These are phyloP conservation scores for Trypanosoma theileri DNA, from an alignment of 208 protist genomes.

Conservation along the genomic window DNA sequence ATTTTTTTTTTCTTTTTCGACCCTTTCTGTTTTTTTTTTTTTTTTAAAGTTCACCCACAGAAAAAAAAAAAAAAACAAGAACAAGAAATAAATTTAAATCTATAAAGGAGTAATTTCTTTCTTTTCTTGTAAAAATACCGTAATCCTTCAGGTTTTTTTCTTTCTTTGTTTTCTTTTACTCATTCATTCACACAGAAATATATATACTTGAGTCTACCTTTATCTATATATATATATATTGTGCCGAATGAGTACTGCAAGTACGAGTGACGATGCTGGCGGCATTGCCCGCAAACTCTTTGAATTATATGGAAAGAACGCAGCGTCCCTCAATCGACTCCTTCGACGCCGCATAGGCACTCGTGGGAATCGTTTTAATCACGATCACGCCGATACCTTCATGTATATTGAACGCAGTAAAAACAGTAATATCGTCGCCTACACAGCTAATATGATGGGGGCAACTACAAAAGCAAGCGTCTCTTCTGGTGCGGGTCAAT, in stretches of 20 bases:
- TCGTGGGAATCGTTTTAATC: slow-evolving; percentile 59
- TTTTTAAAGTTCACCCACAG: neutral
- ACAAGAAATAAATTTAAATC: too few species aligned
- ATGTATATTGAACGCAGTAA: slow-evolving; percentile 82
- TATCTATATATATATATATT: neutral
- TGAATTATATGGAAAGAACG: slow-evolving; percentile 23
- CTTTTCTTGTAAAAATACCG: too few species aligned
- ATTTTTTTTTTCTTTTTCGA: neutral
- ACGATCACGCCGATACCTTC: slow-evolving; percentile 75
- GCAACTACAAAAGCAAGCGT: neutral
- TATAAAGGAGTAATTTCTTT: too few species aligned
- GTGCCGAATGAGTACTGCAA: too few species aligned
- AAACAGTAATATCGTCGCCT: slow-evolving; percentile 78
- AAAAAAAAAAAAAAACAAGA: neutral
- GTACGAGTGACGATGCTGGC: too few species aligned
- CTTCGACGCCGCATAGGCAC: slow-evolving; percentile 31
- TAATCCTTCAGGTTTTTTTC: neutral
- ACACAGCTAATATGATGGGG: slow-evolving; percentile 41
- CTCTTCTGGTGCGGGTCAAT: slow-evolving; percentile 15
- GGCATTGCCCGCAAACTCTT: slow-evolving; percentile 26
- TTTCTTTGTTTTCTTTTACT: slow-evolving; percentile 8
- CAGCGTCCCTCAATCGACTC: slow-evolving; percentile 39
- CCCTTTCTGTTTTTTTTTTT: neutral
- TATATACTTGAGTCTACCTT: slow-evolving; percentile 1
- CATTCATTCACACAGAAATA: neutral